Evolutionary conservation across 768 basidiomycete genomes (phyloP), one percentile per base, ranked within the genome.

Genomic region (Boletus eberwhitei): DNA sequence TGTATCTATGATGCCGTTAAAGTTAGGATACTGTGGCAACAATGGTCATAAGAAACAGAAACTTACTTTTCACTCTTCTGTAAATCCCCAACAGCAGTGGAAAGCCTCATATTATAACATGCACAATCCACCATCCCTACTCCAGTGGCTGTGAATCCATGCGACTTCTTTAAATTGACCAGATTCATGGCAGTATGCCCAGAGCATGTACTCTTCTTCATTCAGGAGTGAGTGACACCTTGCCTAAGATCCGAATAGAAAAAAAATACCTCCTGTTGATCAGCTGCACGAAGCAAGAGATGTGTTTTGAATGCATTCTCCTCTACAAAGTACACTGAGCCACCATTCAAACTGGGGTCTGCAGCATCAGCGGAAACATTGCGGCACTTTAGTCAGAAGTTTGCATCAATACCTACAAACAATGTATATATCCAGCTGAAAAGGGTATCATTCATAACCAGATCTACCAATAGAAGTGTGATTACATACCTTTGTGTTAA

Each of bases 61-160:
- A 24, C 24, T 24, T 24, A 62, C 57, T 26, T 61, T 56, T 62
- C 63, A 1, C 63, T 59, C 34, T 62, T 57, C 50, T 64, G 63
- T 5, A 64, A 41, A 35, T 64, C 61, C 1, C 52, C 52, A 0
- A 64, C 32, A 1, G 50, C 57, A 2, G 48, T 53, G 0, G 61
- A 59, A 7, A 58, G 38, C 31, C 64, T 68, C 52, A 65, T 50
- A 22, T 58, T 53, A 26, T 65, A 60, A 0, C 40, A 43, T 7
- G 59, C 61, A 47, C 74, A 75, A 19, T 67, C 61, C 1, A 65
- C 57, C 0, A 58, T 60, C 0, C 67, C 73, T 0, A 72, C 53
- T 0, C 75, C 71, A 17, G 61, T 73, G 9, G 69, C 61, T 0
- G 61, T 59, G 4, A 64, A 52, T 0, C 63, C 58, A 24, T 24